Evolutionary conservation across 139 green algal species (phyloP).

Genomic region (Micractinium sp.): DNA sequence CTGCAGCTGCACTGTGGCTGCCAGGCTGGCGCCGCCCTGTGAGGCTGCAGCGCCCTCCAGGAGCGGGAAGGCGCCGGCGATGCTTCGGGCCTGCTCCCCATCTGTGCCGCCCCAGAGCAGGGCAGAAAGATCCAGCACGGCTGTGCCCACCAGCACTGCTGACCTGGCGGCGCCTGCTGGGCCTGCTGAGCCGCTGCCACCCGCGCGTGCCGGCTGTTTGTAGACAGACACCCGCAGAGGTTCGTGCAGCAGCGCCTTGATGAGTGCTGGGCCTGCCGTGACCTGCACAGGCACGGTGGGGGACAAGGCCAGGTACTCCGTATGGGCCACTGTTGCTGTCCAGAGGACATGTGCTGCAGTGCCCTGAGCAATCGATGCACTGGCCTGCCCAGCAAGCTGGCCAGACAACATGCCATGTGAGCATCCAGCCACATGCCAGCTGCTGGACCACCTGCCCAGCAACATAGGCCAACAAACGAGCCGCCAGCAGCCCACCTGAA

Average conservation of each 20-base stretch:
- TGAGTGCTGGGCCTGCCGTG: not conserved
- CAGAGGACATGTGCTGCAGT: not conserved
- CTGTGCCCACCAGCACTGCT: conserved; percentile 5
- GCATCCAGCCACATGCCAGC: not conserved
- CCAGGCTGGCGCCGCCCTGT: conserved; percentile 16
- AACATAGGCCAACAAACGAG: not conserved
- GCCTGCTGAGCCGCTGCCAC: not conserved
- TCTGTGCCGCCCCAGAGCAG: conserved; percentile 6
- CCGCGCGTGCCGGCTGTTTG: conserved; percentile 9
- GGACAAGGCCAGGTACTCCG: not conserved
- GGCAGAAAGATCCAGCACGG: conserved; percentile 1
- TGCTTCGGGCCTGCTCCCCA: not conserved
- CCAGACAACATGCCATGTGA: not conserved
- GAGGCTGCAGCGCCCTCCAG: not conserved
- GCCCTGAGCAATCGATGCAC: too few species aligned
- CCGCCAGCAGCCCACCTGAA: not conserved
- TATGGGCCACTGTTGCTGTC: not conserved
- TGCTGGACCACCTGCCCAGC: not conserved
- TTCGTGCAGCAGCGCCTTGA: not conserved
- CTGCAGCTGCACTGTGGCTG: not conserved
- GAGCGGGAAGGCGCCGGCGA: not conserved
- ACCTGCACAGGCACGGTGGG: not conserved
- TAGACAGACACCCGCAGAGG: conserved; percentile 14
- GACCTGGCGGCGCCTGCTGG: not conserved
- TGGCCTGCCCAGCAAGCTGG: not conserved